Evolutionary conservation across 73 alveolate species (phyloP), one percentile per base, ranked within the genome.

Genomic region (Paramecium caudatum): DNA sequence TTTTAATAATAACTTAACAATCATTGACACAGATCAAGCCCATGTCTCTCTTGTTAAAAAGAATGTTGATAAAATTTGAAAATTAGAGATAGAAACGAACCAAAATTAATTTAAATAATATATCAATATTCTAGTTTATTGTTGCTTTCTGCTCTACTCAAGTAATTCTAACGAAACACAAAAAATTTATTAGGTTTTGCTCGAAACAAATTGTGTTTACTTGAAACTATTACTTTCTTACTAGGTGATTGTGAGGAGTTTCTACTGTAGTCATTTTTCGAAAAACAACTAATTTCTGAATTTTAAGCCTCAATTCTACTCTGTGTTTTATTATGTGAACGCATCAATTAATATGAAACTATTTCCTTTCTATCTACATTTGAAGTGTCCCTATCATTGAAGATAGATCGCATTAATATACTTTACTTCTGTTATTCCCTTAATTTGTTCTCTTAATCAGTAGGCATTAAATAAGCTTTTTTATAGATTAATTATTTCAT

Each of bases 381-480:
- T 10, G 80, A 55, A 5, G 80, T 55, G 30, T 55, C 80, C n/a
- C 30, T 55, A 55, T 55, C 80, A 55, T 55, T 55, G 30, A 55
- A 55, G 46, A 55, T 17, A 55, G 80, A 55, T 55, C 80, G 13
- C 30, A 55, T 27, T 16, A 55, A 27, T 9, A 55, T 55, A 55
- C 80, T 55, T 55, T 55, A 55, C 7, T 55, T 55, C 30, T 55
- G 30, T 55, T 55, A 55, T 9, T 55, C 30, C 30, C 30, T 55
- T 23, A 55, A 55, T 55, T 55, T 55, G 21, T 55, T 43, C 30
- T 55, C 80, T 55, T 55, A 37, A 55, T 55, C 80, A 23, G 23
- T 55, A 12, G 80, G 80, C 80, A 55, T 55, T 55, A 55, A 55
- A 55, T 55, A 55, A 27, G 80, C 80, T 55, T 43, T 55, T 55